Conservation (phyloP, 352 stramenopile genomes). For the Detonula confervacea region DNA sequence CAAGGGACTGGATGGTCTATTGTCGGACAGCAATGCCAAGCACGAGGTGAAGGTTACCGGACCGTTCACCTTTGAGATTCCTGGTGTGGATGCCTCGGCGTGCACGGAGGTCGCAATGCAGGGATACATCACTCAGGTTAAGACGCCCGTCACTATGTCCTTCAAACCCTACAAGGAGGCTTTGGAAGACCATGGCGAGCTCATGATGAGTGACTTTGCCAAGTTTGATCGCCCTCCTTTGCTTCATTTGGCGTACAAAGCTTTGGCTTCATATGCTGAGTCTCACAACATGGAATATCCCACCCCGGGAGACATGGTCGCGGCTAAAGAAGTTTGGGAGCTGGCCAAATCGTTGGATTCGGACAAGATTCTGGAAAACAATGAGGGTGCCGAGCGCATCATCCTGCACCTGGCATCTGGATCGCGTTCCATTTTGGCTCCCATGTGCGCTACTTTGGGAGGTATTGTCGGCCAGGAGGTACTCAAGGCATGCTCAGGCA, state of each 20-base stretch:
- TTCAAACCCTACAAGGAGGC: slow-evolving; percentile 92
- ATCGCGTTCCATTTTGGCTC: slow-evolving; percentile 91
- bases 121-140: slow-evolving; percentile 91
- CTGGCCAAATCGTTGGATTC: slow-evolving; percentile 88
- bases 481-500: slow-evolving; percentile 98
- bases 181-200: slow-evolving; percentile 91
- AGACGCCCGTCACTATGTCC: slow-evolving; percentile 92
- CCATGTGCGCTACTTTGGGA: slow-evolving; percentile 96
- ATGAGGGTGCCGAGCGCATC: slow-evolving; percentile 75
- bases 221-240: slow-evolving; percentile 92
- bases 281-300: slow-evolving; percentile 82
- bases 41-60: slow-evolving; percentile 87
- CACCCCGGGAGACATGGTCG: slow-evolving; percentile 87
- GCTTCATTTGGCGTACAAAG: slow-evolving; percentile 80
- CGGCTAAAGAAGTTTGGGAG: slow-evolving; percentile 89
- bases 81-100: slow-evolving; percentile 81
- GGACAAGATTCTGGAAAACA: slow-evolving; percentile 84
- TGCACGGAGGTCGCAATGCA: slow-evolving; percentile 76
- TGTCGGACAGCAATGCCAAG: slow-evolving; percentile 49
- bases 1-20: slow-evolving; percentile 86
- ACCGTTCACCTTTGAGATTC: slow-evolving; percentile 97
- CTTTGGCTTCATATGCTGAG: slow-evolving; percentile 78
- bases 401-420: slow-evolving; percentile 88
- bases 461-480: slow-evolving; percentile 97
- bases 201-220: slow-evolving; percentile 97